These are phyloP conservation scores for Boletus mariae DNA, from an alignment of 1,284 basidiomycete species.

Conservation along the genomic window DNA sequence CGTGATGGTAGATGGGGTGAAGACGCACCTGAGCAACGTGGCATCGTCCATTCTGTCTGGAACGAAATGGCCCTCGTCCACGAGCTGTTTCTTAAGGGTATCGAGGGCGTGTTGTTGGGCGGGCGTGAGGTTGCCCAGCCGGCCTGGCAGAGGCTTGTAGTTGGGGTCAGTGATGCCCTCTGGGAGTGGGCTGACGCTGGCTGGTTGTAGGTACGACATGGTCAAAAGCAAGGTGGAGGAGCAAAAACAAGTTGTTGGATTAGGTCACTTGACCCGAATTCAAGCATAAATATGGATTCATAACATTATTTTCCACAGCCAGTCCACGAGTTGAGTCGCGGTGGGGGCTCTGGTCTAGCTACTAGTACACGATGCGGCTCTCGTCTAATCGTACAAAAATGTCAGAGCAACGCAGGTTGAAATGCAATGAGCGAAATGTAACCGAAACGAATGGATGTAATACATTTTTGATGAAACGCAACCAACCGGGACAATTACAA, in stretches of 20 bases:
- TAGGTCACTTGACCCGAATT: neutral
- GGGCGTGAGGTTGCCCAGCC: slow-evolving; percentile 79
- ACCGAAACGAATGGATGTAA: slow-evolving; percentile 8
- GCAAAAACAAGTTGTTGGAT: slow-evolving; percentile 9
- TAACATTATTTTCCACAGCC: slow-evolving; percentile 35
- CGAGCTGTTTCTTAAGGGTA: slow-evolving; percentile 66
- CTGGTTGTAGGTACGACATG: slow-evolving; percentile 29
- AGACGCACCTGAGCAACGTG: slow-evolving; percentile 62
- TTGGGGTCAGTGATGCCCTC: slow-evolving; percentile 62
- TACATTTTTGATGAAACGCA: slow-evolving; percentile 2
- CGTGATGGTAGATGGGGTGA: neutral
- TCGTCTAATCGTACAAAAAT: slow-evolving; percentile 22
- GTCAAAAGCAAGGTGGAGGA: slow-evolving; percentile 3
- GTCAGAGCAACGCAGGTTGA: slow-evolving; percentile 35
- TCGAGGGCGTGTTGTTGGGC: slow-evolving; percentile 71
- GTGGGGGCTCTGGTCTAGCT: slow-evolving; percentile 27
- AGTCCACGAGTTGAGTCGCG: slow-evolving; percentile 33
- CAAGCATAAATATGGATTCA: slow-evolving; percentile 12
- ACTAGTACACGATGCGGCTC: slow-evolving; percentile 28
- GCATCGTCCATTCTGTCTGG: slow-evolving; percentile 79
- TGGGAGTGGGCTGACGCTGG: slow-evolving; percentile 54
- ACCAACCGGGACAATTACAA: slow-evolving; percentile 14
- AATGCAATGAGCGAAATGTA: slow-evolving; percentile 28
- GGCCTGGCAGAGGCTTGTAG: slow-evolving; percentile 71
- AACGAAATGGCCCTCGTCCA: slow-evolving; percentile 59